phyloP scores from a whole-genome alignment of 169 alveolate genomes.

The Eimeria zaria region DNA sequence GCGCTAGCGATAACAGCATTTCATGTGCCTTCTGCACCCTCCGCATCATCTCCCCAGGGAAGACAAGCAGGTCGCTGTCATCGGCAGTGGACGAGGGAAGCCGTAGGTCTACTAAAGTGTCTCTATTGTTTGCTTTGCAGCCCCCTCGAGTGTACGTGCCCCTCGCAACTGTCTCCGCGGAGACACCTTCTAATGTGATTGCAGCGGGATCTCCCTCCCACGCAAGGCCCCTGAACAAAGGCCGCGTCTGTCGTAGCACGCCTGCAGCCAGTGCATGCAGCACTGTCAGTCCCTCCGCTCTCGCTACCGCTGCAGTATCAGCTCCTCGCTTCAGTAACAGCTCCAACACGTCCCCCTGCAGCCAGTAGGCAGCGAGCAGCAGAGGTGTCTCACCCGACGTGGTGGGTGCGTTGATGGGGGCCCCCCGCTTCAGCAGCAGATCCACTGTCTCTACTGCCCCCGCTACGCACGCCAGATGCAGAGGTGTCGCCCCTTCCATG shows the following conservation, averaged over 20 bases:
- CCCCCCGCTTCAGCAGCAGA: slow-evolving; percentile 88
- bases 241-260: slow-evolving; percentile 37
- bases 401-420: slow-evolving; percentile 87
- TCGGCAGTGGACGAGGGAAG: slow-evolving; percentile 50
- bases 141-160: slow-evolving; percentile 69
- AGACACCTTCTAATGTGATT: slow-evolving; percentile 50
- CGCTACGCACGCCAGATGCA: slow-evolving; percentile 93
- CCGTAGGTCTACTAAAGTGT: slow-evolving; percentile 60
- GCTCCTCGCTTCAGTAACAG: slow-evolving; percentile 90
- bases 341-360: slow-evolving; percentile 88
- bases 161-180: slow-evolving; percentile 30
- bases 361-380: slow-evolving; percentile 91
- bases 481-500: slow-evolving; percentile 94
- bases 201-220: slow-evolving; percentile 86
- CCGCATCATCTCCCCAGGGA: slow-evolving; percentile 75
- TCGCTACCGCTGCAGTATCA: slow-evolving; percentile 44
- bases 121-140: background rate
- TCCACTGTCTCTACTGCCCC: slow-evolving; percentile 93
- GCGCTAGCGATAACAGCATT: slow-evolving; percentile 29
- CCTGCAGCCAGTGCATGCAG: slow-evolving; percentile 85
- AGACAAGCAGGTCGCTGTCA: slow-evolving; percentile 42
- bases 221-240: slow-evolving; percentile 56
- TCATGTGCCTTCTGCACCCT: slow-evolving; percentile 55
- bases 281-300: slow-evolving; percentile 79
- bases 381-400: slow-evolving; percentile 94